These are phyloP conservation scores for Agaricus subrufescens DNA, from an alignment of 768 basidiomycete genomes.

Conservation along the genomic window DNA sequence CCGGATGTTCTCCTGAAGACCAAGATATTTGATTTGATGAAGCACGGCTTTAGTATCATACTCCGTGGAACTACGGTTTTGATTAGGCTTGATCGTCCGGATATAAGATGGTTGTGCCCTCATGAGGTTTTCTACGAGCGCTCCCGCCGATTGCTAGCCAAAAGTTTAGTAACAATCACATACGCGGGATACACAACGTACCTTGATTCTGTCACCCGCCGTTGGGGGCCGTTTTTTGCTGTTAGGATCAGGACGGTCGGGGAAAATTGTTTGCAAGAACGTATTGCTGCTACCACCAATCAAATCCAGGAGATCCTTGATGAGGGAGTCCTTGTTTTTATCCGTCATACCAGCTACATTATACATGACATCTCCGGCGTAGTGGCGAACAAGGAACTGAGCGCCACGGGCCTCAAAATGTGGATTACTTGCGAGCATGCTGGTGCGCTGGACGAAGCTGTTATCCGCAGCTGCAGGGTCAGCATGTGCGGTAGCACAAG, in stretches of 20 bases:
- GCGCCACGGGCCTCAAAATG: constrained; percentile 94
- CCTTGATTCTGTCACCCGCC: constrained; percentile 97
- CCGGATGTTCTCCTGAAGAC: constrained; percentile 96
- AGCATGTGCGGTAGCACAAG: constrained; percentile 98
- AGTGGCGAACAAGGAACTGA: constrained; percentile 94
- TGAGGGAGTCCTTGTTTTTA: constrained; percentile 97
- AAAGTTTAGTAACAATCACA: neutral
- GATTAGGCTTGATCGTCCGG: constrained; percentile 98
- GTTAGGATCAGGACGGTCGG: constrained; percentile 91
- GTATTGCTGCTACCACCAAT: constrained; percentile 74
- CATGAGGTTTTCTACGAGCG: constrained; percentile 97
- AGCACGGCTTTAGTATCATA: constrained; percentile 94
- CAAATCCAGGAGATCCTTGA: constrained; percentile 93
- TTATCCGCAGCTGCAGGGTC: constrained; percentile 95
- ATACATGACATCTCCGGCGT: constrained; percentile 98
- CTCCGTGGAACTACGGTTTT: constrained; percentile 88
- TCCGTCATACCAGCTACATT: constrained; percentile 98
- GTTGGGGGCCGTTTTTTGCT: constrained; percentile 98
- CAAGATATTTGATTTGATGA: constrained; percentile 99
- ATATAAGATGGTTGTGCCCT: constrained; percentile 97
- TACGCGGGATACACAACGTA: constrained; percentile 19
- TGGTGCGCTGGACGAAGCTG: constrained; percentile 90
- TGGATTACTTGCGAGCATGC: constrained; percentile 74
- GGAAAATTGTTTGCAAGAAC: constrained; percentile 88
- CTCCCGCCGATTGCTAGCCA: constrained; percentile 80